Evolutionary conservation across 1,284 basidiomycete species (phyloP), one percentile per base, ranked within the genome.

Genomic region (Rhizoctonia solani): DNA sequence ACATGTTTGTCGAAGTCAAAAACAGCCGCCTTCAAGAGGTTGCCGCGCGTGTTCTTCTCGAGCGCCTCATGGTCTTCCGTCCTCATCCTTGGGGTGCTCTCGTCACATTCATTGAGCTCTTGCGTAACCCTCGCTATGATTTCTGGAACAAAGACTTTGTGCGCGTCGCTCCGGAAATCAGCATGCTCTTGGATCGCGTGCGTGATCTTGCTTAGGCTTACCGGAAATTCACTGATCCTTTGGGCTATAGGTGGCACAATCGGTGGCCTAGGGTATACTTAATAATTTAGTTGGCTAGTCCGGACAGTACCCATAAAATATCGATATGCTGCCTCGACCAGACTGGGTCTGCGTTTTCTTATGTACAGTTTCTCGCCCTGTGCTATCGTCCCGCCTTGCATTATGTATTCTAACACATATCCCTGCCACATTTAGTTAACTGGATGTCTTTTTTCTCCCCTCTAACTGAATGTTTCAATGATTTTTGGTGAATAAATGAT

Each of bases 11-110:
- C 49, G 87, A 92, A 73, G 82, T 88, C 61, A 83, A 85, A 73
- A 85, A 86, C 69, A 89, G 90, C 56, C 84, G 83, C 46, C 90
- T 97, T 79, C 85, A 89, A 72, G 96, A 98, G 79, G 87, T 96
- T 71, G 87, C 97, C 80, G 90, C 92, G 44, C 90, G 91, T 68
- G 93, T 97, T 30, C 83, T 99, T 29, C 82, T 99, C 72, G 95
- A 98, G 77, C 87, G 96, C 41, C 90, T 98, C 78, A 86, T 98
- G 68, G 94, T 94, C 65, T 87, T 94, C 75, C 88, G 93, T 47
- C 96, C 96, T 61, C 95, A 98, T 74, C 95, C 96, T n/a, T 98
- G 95, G 93, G 96, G 95, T 68, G 87, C 95, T 47, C 79, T 98
- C 70, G 87, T 93, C 72, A 94, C 93, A 1, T 97, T 98, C 79